These are phyloP conservation scores for Pestalotiopsis sp. DNA, from an alignment of 2,329 filamentous ascomycete species.

Conservation along the genomic window DNA sequence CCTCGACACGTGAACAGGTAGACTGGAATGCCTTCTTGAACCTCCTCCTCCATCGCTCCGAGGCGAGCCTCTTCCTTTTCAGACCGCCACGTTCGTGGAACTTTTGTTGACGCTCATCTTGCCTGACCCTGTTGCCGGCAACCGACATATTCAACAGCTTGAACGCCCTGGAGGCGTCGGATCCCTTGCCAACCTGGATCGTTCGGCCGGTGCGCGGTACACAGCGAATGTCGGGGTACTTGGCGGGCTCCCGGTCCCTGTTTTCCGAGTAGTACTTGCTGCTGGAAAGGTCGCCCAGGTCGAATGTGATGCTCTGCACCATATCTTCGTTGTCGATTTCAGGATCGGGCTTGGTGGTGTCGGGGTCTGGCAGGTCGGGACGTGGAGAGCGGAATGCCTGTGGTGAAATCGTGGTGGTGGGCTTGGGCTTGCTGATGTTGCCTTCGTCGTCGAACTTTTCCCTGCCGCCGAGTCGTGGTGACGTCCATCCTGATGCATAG, in stretches of 20 bases:
- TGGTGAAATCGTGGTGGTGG: background rate
- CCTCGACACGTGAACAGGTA: constrained; percentile 64
- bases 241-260: constrained; percentile 5
- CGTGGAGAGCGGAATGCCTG: background rate
- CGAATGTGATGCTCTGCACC: background rate
- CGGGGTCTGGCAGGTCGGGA: background rate
- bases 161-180: constrained; percentile 50
- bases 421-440: constrained; percentile 12
- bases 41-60: constrained; percentile 67
- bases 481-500: constrained; percentile 20
- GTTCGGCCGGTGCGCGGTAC: constrained; percentile 48
- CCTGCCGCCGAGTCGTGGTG: constrained; percentile 14
- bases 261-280: constrained; percentile 10
- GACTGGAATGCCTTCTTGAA: constrained; percentile 72
- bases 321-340: background rate
- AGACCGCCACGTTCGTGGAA: constrained; percentile 77
- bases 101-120: constrained; percentile 60
- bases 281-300: constrained; percentile 19
- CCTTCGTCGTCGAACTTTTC: background rate
- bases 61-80: constrained; percentile 75
- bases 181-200: constrained; percentile 40
- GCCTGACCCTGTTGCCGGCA: constrained; percentile 57
- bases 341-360: background rate
- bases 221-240: constrained; percentile 36
- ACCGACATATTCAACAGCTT: constrained; percentile 41